phyloP scores from a whole-genome alignment of 1,139 yeast genomes.

The Debaryomyces fabryi region DNA sequence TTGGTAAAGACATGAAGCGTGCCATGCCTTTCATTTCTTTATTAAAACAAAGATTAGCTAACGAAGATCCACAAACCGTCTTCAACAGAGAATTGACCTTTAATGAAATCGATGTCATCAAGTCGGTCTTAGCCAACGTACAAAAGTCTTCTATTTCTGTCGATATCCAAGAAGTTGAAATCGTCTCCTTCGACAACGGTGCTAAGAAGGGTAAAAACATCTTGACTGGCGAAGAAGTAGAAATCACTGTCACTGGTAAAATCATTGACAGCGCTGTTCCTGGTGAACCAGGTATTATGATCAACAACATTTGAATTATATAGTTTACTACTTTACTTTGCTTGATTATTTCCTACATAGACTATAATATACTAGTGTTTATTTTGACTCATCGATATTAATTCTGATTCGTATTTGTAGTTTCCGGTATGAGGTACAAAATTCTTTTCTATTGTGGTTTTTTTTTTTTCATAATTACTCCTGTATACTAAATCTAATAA shows the following conservation, averaged over 20 bases:
- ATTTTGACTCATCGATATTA: neutral
- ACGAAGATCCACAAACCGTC: slow-evolving; percentile 72
- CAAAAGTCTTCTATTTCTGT: slow-evolving; percentile 69
- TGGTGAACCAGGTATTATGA: slow-evolving; percentile 86
- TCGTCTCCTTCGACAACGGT: slow-evolving; percentile 63
- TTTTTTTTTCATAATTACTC: slow-evolving; percentile 5
- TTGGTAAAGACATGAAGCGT: slow-evolving; percentile 84
- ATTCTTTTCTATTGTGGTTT: slow-evolving; percentile 5
- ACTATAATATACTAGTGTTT: neutral
- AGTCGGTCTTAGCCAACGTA: slow-evolving; percentile 56
- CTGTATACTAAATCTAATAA: slow-evolving; percentile 4
- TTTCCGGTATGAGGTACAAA: slow-evolving; percentile 5
- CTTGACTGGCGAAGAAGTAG: slow-evolving; percentile 70
- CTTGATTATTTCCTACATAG: slow-evolving; percentile 1
- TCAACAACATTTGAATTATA: slow-evolving; percentile 54
- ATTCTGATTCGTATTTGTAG: neutral
- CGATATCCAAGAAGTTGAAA: slow-evolving; percentile 56
- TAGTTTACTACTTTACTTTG: neutral
- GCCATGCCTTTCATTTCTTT: slow-evolving; percentile 96
- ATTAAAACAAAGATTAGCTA: slow-evolving; percentile 74
- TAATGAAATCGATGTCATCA: slow-evolving; percentile 71
- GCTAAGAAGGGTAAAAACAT: slow-evolving; percentile 63
- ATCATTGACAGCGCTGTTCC: slow-evolving; percentile 85
- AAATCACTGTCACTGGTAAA: slow-evolving; percentile 63
- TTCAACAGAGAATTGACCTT: slow-evolving; percentile 86